These are phyloP conservation scores for Elaeis oleifera DNA, from an alignment of 202 grass and related monocot genomes.

Conservation along the genomic window DNA sequence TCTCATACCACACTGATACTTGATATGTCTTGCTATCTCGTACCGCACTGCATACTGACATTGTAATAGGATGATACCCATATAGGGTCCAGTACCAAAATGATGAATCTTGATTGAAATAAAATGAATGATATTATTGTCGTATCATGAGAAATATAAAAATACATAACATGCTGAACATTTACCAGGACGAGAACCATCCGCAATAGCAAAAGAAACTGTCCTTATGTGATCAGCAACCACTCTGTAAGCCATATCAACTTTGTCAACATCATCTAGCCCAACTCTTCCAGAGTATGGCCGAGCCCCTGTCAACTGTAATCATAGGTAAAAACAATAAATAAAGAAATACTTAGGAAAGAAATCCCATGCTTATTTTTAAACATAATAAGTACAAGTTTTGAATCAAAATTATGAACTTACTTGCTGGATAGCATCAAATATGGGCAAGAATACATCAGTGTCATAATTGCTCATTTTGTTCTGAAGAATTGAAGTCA, in stretches of 20 bases:
- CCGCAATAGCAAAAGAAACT: conserved; percentile 80
- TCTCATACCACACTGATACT: too few relatives aligned
- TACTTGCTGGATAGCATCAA: conserved; percentile 88
- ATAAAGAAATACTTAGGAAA: too few relatives aligned
- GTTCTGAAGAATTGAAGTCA: conserved; percentile 91
- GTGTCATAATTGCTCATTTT: conserved; percentile 99
- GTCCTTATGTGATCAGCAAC: conserved; percentile 96
- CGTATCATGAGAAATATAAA: too few relatives aligned
- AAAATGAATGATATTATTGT: too few relatives aligned
- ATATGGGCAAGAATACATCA: conserved; percentile 77
- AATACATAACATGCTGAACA: background rate
- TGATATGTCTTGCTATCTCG: too few relatives aligned
- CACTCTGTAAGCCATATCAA: conserved; percentile 98
- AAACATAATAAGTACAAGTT: too few relatives aligned
- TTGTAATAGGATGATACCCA: too few relatives aligned
- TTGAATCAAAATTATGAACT: conserved; percentile 5
- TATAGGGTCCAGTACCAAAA: too few relatives aligned
- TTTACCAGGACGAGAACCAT: conserved; percentile 81
- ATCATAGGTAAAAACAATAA: background rate
- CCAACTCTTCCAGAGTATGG: conserved; percentile 70
- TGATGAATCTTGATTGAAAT: too few relatives aligned
- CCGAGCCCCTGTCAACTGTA: conserved; percentile 49
- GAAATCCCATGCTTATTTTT: too few relatives aligned
- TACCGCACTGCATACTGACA: too few relatives aligned
- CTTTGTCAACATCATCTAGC: conserved; percentile 65